Evolutionary conservation across 257 asterid species (phyloP), one percentile per base, ranked within the genome.

Genomic region (Rubia yunnanensis): DNA sequence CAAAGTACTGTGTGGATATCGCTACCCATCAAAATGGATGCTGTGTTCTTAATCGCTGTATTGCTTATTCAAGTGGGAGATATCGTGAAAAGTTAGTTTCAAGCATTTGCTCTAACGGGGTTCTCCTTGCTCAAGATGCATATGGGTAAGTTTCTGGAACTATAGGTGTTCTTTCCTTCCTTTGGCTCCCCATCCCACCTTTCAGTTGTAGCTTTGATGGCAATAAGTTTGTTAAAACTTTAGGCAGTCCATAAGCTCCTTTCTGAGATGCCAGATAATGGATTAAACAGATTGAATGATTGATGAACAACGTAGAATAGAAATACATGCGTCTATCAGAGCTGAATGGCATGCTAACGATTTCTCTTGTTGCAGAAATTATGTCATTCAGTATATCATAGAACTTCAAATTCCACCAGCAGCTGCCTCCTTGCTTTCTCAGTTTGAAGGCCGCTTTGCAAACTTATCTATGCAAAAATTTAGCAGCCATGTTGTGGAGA

Each of bases 81-180:
- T 72, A 76, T 55, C 79, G 83, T 0, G 96, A 92, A 27, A 81
- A 81, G 64, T 74, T 92, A 80, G 70, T 92, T 23, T 68, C 86
- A 9, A 84, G 80, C 78, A 82, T 89, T 56, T 79, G 86, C 13
- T 76, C 78, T 59, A 84, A 87, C 52, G 95, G 87, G 11, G 84
- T 85, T 74, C 72, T 78, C 66, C 96, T 92, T 63, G 85, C 98
- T 64, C 96, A 89, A 76, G 96, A 92, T 85, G 86, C 92, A 71
- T 92, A 55, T 64, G 98, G 98, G 98, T 92, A 89, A 65, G 50
- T 10, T 50, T 57, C 41, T 38, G 13, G 66, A 59, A 32, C 30
- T 9, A 13, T 38, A 3, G 11, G 35, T 24, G 59, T 22, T 27
- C 27, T 38, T 35, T 26, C 18, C 10, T 39, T 17, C 38, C 56